Base-by-base conservation (phyloP, 1,284 basidiomycete genomes). In the Neonothopanus nambi region DNA sequence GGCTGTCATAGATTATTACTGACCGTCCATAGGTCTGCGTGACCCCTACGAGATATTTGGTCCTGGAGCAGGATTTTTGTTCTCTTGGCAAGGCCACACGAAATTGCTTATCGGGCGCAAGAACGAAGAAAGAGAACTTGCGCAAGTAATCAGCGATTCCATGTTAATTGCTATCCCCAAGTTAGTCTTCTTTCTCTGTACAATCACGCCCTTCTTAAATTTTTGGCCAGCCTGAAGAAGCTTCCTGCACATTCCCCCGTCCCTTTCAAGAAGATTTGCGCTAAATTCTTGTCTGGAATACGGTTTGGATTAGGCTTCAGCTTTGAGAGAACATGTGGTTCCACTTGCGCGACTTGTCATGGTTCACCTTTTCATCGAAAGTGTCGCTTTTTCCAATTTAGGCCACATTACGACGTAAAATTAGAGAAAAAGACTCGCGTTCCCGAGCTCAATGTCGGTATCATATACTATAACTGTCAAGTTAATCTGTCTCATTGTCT, bases 221-320 rank as follows among this genome's bases (percentile, higher is more conserved):
- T 53, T 39, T 57, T 33, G 9, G 4, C 9, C 30, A 59, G 45
- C 35, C 39, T 53, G n/a, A 48, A 40, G 23, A 45, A 37, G 18
- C 42, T 49, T 18, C 57, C 53, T 24, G 37, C 38, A 48, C 8
- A 63, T 61, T 52, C 66, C 67, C 48, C 51, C 13, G 35, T 37
- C 20, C 21, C 42, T 17, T 79, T 75, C 64, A 67, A 69, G 53
- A 80, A 85, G 68, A 66, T 92, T 24, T 92, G 90, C 58, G 93
- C 93, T 8, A 90, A 91, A 62, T 82, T 98, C 59, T 79, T 82
- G 26, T 91, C 92, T 52, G 95, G 95, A 15, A 88, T 96, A n/a
- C 81, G 91, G 26, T 95, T 95, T 70, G 96, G 96, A 7, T 79
- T 96, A 24, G 93, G 95, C 1, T 84, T 93, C 64, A 78, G 80